Conservation (phyloP, 1,284 basidiomycete species). For the Trametes versicolor region DNA sequence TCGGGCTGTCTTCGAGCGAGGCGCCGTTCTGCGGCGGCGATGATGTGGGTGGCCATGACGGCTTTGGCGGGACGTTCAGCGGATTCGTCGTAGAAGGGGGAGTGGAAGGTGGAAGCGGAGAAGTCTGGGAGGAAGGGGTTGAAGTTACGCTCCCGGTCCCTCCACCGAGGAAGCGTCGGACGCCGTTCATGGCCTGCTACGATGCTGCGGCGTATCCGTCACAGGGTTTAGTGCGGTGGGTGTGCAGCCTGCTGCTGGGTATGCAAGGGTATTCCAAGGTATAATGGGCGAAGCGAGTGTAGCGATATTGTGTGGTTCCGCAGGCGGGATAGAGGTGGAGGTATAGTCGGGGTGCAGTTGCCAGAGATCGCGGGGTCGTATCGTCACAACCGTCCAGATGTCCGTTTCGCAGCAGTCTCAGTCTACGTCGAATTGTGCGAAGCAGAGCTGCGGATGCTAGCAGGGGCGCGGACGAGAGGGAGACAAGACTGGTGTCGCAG, state of each 20-base stretch:
- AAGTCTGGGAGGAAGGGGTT: constrained; percentile 37
- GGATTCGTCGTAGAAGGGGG: constrained; percentile 38
- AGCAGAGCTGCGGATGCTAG: constrained; percentile 9
- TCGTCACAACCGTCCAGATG: constrained; percentile 24
- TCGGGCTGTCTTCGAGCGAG: constrained; percentile 44
- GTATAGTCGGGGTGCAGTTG: constrained; percentile 8
- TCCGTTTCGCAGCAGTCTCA: constrained; percentile 12
- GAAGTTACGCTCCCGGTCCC: constrained; percentile 40
- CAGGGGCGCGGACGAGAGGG: constrained; percentile 11
- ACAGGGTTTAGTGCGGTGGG: not conserved
- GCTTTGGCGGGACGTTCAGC: constrained; percentile 44
- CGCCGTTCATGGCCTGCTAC: constrained; percentile 67
- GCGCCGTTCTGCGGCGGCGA: constrained; percentile 37
- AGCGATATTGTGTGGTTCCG: constrained; percentile 9
- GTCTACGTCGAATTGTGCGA: constrained; percentile 1
- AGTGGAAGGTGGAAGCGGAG: constrained; percentile 34
- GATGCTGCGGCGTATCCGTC: constrained; percentile 10
- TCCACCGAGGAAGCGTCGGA: constrained; percentile 70
- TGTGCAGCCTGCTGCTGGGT: constrained; percentile 35
- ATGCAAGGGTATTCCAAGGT: constrained; percentile 24
- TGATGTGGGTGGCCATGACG: constrained; percentile 57
- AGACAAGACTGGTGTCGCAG: constrained; percentile 15
- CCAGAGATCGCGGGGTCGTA: constrained; percentile 28
- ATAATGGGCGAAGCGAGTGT: constrained; percentile 10
- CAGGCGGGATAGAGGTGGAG: constrained; percentile 2